These are phyloP conservation scores for Odonthalia washingtoniensis DNA, from an alignment of 31 red algal species.

Conservation along the genomic window DNA sequence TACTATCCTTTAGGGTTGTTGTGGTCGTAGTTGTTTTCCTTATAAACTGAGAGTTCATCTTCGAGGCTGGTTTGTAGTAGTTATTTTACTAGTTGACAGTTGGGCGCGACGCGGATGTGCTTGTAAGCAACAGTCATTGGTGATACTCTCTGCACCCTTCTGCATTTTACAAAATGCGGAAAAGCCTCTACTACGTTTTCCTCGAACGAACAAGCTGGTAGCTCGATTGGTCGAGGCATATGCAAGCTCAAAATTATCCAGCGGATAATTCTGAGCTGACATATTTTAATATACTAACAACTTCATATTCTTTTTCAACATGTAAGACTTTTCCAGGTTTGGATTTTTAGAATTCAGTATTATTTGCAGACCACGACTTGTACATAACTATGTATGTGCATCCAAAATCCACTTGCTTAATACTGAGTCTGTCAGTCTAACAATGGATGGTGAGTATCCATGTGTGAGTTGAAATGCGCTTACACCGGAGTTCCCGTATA, in stretches of 20 bases:
- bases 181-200: not conserved
- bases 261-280: not conserved
- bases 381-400: not conserved
- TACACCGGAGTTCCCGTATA: constrained; percentile 8
- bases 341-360: not conserved
- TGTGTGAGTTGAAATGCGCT: constrained; percentile 25
- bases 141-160: not conserved
- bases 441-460: constrained; percentile 22
- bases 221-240: too few species aligned
- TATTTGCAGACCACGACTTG: constrained; percentile 11
- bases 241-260: too few species aligned
- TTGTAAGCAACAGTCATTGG: constrained; percentile 34
- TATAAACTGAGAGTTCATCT: too few species aligned
- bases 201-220: not conserved
- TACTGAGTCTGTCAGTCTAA: not conserved
- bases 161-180: not conserved
- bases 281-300: not conserved
- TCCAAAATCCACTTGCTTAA: not conserved
- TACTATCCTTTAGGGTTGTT: too few species aligned
- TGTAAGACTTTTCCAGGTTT: not conserved
- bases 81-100: not conserved
- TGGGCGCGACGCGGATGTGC: not conserved
- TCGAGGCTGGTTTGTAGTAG: not conserved
- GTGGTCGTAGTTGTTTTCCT: too few species aligned
- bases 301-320: not conserved